phyloP scores from a whole-genome alignment of 2,329 filamentous ascomycete species.

The Paracamarosporium sp. region DNA sequence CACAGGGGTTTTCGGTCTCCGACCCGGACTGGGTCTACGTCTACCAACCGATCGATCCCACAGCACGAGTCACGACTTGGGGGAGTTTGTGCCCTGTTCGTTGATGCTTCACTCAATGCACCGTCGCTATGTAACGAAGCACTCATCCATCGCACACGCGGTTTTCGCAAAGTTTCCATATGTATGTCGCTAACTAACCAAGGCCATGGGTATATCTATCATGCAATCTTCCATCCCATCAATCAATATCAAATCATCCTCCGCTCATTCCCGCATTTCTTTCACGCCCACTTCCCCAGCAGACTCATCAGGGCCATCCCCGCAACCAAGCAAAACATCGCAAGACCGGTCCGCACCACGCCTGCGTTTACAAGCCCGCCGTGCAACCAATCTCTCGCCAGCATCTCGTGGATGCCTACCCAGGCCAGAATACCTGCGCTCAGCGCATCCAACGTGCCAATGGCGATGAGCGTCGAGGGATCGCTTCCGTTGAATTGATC shows the following conservation, averaged over 20 bases:
- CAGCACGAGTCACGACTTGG: too few relatives aligned
- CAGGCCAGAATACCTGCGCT: conserved; percentile 80
- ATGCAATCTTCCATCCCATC: neutral
- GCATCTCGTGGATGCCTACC: conserved; percentile 83
- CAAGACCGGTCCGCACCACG: conserved; percentile 57
- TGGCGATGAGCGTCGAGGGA: conserved; percentile 70
- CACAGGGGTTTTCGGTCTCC: too few relatives aligned
- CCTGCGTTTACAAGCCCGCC: conserved; percentile 58
- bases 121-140: too few relatives aligned
- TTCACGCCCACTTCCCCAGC: conserved; percentile 75
- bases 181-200: neutral
- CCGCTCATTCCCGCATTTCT: neutral
- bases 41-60: too few relatives aligned
- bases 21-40: too few relatives aligned
- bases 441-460: conserved; percentile 76
- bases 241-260: neutral
- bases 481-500: conserved; percentile 77
- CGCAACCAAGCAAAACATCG: conserved; percentile 61
- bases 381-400: conserved; percentile 74
- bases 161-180: too few relatives aligned
- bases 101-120: too few relatives aligned
- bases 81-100: too few relatives aligned
- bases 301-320: conserved; percentile 75
- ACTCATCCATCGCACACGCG: too few relatives aligned
- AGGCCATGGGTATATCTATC: neutral